Evolutionary conservation across 768 basidiomycete genomes (phyloP).

Genomic region (Lyophyllum semitale): DNA sequence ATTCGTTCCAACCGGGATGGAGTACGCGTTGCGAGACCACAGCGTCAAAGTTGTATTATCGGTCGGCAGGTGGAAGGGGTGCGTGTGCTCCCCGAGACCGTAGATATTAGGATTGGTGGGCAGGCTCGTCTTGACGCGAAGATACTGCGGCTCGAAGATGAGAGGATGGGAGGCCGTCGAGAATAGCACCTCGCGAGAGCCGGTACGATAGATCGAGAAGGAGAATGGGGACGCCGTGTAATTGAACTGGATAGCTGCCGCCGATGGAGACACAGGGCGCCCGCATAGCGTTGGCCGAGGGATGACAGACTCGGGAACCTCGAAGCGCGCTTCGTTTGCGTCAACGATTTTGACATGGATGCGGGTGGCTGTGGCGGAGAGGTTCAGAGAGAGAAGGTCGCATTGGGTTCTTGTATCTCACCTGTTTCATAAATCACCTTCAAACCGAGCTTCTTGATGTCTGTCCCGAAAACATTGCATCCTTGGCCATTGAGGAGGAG

Average conservation of each 20-base stretch:
- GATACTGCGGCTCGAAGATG: slow-evolving; percentile 78
- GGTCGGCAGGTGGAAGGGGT: slow-evolving; percentile 59
- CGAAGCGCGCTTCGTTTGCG: slow-evolving; percentile 49
- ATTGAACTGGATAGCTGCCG: slow-evolving; percentile 56
- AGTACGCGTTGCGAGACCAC: slow-evolving; percentile 69
- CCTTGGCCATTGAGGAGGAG: slow-evolving; percentile 50
- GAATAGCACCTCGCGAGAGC: slow-evolving; percentile 58
- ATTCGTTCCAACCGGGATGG: slow-evolving; percentile 58
- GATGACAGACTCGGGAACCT: slow-evolving; percentile 64
- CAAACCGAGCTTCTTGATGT: slow-evolving; percentile 48
- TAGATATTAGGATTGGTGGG: slow-evolving; percentile 69
- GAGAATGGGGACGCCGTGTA: slow-evolving; percentile 62
- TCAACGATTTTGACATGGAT: slow-evolving; percentile 69
- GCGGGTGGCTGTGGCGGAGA: slow-evolving; percentile 43
- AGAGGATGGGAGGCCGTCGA: slow-evolving; percentile 60
- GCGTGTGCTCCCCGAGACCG: slow-evolving; percentile 76
- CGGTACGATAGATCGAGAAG: slow-evolving; percentile 54
- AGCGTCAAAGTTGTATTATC: slow-evolving; percentile 50
- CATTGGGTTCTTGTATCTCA: slow-evolving; percentile 21
- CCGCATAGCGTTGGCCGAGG: slow-evolving; percentile 47
- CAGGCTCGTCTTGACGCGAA: slow-evolving; percentile 67
- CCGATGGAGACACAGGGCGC: slow-evolving; percentile 24
- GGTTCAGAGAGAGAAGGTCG: background rate
- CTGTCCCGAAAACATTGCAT: slow-evolving; percentile 63
- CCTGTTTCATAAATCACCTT: slow-evolving; percentile 62